Base-by-base conservation (phyloP, 768 basidiomycete species). In the Rossbeevera mucosa region DNA sequence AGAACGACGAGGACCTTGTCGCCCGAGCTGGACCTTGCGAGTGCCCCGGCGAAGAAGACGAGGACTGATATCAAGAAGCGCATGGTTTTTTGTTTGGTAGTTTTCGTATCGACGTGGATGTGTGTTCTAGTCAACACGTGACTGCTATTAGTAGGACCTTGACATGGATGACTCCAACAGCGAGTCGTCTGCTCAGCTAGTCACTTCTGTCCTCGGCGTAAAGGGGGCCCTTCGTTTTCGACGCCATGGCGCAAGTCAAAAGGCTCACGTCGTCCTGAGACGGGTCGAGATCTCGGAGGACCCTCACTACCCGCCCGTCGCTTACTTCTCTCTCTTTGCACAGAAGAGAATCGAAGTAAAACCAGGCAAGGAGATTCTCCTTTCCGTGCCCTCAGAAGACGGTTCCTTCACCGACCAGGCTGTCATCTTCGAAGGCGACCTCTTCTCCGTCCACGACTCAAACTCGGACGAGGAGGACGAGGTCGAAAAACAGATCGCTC, bases 1-100 rank as follows among this genome's bases (percentile, higher is more conserved):
- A 95, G 75, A 13, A 95, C 77, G 43, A 96, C 88, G 13, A 97
- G 80, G 16, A 96, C 88, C 25, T 83, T 85, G 69, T 86, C 77
- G 13, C 88, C 90, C 9, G 85, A 75, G 71, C 89, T 91, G n/a
- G 90, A 91, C 61, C 76, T 82, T 47, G 88, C 86, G 24, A 57
- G 47, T 2, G 51, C 61, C 12, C 55, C 36, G 11, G 55, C 20
- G 5, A 68, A 51, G 4, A 76, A 48, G 26, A 56, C 62, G 31
- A 76, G 7, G 71, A 53, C 48, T 42, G 67, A 43, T 20, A 42
- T 59, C 26, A 70, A 29, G 25, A 62, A 51, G 54, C 58, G 57
- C 70, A 77, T 74, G 18, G 33, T n/a, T n/a, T n/a, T n/a, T n/a
- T n/a, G n/a, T n/a, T n/a, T n/a, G n/a, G n/a, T n/a, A n/a, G 9